These are phyloP conservation scores for Peronospora tabacina DNA, from an alignment of 352 stramenopile genomes.

Conservation along the genomic window DNA sequence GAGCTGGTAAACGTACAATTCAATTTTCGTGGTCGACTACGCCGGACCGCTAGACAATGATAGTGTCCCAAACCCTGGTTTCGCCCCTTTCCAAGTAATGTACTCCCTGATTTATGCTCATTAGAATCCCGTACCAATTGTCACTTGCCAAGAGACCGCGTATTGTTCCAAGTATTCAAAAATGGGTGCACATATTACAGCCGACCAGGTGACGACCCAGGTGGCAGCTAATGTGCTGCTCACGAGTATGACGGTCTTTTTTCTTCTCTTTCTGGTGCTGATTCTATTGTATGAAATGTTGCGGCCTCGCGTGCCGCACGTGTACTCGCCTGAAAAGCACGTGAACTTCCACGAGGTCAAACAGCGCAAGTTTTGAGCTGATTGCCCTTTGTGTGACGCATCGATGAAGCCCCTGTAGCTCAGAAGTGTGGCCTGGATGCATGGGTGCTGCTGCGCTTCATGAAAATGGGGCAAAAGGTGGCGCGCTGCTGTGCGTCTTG, in stretches of 20 bases:
- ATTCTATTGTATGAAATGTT: conserved; percentile 57
- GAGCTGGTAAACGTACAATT: too few relatives aligned
- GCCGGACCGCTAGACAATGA: too few relatives aligned
- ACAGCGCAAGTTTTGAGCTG: conserved; percentile 37
- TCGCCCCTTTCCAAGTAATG: too few relatives aligned
- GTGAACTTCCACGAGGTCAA: conserved; percentile 29
- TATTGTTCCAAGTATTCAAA: not conserved
- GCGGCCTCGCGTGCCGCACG: conserved; percentile 31
- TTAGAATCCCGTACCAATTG: not conserved
- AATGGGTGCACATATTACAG: conserved; percentile 23
- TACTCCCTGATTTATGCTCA: not conserved
- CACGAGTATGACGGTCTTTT: conserved; percentile 56
- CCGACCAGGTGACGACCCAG: conserved; percentile 18
- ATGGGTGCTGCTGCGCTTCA: conserved; percentile 70
- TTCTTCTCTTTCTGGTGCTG: conserved; percentile 47
- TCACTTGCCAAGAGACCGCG: conserved; percentile 11
- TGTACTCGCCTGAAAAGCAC: conserved; percentile 48
- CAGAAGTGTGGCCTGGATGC: conserved; percentile 58
- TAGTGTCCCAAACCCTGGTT: too few relatives aligned
- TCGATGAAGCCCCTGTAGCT: conserved; percentile 52
- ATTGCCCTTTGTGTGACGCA: conserved; percentile 53
- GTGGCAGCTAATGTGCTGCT: conserved; percentile 44
- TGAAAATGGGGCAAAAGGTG: conserved; percentile 62
- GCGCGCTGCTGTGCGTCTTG: conserved; percentile 45
- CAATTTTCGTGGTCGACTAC: too few relatives aligned